Evolutionary conservation across 306 rosid species (phyloP).

Genomic region (Vicia sativa): DNA sequence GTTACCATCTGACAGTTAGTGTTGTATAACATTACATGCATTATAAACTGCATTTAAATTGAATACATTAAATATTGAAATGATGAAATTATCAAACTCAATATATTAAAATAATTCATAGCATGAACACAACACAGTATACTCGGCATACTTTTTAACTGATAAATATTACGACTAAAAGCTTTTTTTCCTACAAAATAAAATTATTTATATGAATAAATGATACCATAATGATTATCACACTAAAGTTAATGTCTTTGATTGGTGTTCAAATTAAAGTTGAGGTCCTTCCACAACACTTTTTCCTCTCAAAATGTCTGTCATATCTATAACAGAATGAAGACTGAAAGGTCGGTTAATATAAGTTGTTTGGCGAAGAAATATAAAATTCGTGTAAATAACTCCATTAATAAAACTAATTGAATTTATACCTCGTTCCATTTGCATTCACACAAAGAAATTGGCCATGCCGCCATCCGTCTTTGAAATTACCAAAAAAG

Average conservation of each 20-base stretch:
- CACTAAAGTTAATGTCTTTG: neutral
- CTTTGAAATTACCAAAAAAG: conserved; percentile 82
- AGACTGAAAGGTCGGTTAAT: conserved; percentile 17
- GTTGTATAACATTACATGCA: no score
- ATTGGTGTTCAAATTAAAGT: conserved; percentile 14
- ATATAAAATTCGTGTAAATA: neutral
- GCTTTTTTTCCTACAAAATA: neutral
- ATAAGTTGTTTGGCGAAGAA: conserved; percentile 28
- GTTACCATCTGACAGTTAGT: no score
- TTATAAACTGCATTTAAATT: no score
- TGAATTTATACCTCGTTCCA: conserved; percentile 64
- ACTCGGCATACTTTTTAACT: no score
- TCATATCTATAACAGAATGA: conserved; percentile 19
- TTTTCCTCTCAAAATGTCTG: conserved; percentile 13
- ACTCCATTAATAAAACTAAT: neutral
- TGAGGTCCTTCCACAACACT: conserved; percentile 18
- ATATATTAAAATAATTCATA: no score
- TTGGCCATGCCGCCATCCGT: conserved; percentile 90
- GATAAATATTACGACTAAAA: neutral
- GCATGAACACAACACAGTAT: no score
- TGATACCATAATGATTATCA: neutral
- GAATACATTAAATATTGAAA: no score
- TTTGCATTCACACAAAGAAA: conserved; percentile 78
- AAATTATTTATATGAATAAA: neutral
- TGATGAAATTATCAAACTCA: no score